Evolutionary conservation across 176 grass and related monocot species (phyloP).

Genomic region (Cymbopogon citratus): DNA sequence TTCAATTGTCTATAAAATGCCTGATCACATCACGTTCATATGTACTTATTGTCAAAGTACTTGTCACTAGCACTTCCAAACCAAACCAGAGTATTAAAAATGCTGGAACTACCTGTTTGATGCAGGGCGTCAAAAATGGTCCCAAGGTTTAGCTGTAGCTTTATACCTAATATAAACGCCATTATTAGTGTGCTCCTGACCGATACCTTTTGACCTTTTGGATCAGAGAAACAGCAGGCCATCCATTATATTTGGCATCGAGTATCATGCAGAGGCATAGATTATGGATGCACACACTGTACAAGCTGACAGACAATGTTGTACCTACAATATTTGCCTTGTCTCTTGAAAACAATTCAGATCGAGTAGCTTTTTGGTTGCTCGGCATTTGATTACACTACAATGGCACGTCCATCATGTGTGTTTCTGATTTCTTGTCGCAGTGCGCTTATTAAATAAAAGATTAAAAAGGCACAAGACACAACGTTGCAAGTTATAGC

Average conservation of each 20-base stretch:
- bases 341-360: too few species aligned
- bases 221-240: not conserved
- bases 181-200: not conserved
- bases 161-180: slow-evolving; percentile 5
- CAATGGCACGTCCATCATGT: not conserved
- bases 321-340: too few species aligned
- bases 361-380: not conserved
- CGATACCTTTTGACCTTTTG: not conserved
- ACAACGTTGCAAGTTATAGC: too few species aligned
- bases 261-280: not conserved
- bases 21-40: not conserved
- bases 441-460: not conserved
- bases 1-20: not conserved
- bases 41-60: not conserved
- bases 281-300: not conserved
- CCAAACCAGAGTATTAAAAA: not conserved
- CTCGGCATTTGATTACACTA: not conserved
- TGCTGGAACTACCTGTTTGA: not conserved
- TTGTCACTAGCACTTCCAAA: too few species aligned
- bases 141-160: not conserved
- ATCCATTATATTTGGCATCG: not conserved
- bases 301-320: too few species aligned
- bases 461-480: not conserved
- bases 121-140: not conserved
- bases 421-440: not conserved